Evolutionary conservation across 2,329 filamentous ascomycete species (phyloP).

Genomic region (Alternaria gansuensis): DNA sequence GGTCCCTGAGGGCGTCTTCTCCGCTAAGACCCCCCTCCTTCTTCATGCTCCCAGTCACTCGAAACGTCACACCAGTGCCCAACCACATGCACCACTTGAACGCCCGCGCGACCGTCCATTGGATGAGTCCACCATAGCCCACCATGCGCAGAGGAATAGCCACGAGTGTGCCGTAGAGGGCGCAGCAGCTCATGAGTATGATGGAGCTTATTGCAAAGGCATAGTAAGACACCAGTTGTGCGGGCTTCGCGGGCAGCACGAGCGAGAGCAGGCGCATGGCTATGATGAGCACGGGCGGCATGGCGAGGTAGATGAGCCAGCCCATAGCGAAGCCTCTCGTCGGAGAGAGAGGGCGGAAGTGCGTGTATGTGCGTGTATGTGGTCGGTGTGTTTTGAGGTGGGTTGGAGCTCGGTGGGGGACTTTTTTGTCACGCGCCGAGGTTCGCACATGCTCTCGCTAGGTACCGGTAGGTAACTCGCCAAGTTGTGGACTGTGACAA

Average conservation of each 20-base stretch:
- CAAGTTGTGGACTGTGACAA: conserved; percentile 16
- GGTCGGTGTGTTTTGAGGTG: conserved; percentile 4
- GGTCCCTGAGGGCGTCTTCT: conserved; percentile 48
- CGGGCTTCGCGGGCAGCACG: conserved; percentile 40
- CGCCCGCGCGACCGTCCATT: conserved; percentile 81
- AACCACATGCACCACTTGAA: conserved; percentile 83
- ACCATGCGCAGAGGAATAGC: conserved; percentile 74
- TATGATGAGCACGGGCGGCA: conserved; percentile 39
- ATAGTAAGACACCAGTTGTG: conserved; percentile 64
- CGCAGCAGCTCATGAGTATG: conserved; percentile 49
- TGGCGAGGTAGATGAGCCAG: conserved; percentile 45
- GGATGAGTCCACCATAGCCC: conserved; percentile 78
- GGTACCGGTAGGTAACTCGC: conserved; percentile 17
- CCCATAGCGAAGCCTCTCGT: conserved; percentile 35
- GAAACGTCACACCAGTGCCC: conserved; percentile 80
- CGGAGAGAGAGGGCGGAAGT: conserved; percentile 2
- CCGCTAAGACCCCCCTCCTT: conserved; percentile 43
- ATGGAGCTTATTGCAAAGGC: conserved; percentile 67
- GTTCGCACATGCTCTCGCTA: conserved; percentile 20
- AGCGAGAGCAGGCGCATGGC: conserved; percentile 42
- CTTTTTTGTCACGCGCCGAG: conserved; percentile 40
- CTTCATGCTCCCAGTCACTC: conserved; percentile 62
- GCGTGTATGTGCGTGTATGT: conserved; percentile 8
- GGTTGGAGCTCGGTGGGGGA: conserved; percentile 20
- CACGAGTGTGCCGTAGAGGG: conserved; percentile 78